Evolutionary conservation across 2,329 filamentous ascomycete species (phyloP).

Genomic region (Pseudocercospora ulei): DNA sequence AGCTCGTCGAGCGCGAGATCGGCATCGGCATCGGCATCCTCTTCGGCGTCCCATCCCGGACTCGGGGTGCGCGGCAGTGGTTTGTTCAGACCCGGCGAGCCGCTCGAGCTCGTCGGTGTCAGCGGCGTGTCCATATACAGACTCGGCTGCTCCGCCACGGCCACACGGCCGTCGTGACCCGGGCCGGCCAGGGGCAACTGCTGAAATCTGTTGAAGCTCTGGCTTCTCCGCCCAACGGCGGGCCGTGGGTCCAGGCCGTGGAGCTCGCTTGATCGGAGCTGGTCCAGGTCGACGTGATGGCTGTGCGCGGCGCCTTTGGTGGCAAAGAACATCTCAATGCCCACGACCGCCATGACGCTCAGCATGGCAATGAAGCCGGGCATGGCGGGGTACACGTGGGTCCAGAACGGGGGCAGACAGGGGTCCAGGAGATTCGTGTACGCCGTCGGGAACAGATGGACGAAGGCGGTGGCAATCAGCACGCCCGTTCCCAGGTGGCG

Average conservation of each 20-base stretch:
- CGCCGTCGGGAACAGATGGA: slow-evolving; percentile 54
- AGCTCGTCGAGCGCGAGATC: slow-evolving; percentile 34
- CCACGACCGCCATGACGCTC: slow-evolving; percentile 70
- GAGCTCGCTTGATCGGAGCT: slow-evolving; percentile 24
- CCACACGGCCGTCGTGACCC: slow-evolving; percentile 13
- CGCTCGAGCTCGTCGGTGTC: slow-evolving; percentile 10
- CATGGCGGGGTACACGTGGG: slow-evolving; percentile 64
- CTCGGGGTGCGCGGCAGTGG: slow-evolving; percentile 28
- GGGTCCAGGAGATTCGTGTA: slow-evolving; percentile 52
- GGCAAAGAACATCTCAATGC: slow-evolving; percentile 81
- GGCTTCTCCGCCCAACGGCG: slow-evolving; percentile 17
- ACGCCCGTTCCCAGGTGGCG: slow-evolving; percentile 52
- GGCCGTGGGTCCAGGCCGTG: slow-evolving; percentile 15
- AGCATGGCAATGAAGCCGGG: slow-evolving; percentile 74
- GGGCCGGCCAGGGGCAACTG: slow-evolving; percentile 23
- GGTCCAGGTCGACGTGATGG: slow-evolving; percentile 40
- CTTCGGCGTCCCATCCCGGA: slow-evolving; percentile 8
- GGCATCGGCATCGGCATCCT: slow-evolving; percentile 27
- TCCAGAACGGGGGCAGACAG: slow-evolving; percentile 70
- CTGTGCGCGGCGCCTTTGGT: slow-evolving; percentile 54
- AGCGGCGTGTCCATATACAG: slow-evolving; percentile 20
- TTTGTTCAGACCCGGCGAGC: slow-evolving; percentile 25
- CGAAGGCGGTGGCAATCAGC: slow-evolving; percentile 49
- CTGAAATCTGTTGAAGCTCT: slow-evolving; percentile 28
- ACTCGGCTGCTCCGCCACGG: slow-evolving; percentile 20